Base-by-base conservation (phyloP, 1,284 basidiomycete species). In the Amylostereum chailletii region DNA sequence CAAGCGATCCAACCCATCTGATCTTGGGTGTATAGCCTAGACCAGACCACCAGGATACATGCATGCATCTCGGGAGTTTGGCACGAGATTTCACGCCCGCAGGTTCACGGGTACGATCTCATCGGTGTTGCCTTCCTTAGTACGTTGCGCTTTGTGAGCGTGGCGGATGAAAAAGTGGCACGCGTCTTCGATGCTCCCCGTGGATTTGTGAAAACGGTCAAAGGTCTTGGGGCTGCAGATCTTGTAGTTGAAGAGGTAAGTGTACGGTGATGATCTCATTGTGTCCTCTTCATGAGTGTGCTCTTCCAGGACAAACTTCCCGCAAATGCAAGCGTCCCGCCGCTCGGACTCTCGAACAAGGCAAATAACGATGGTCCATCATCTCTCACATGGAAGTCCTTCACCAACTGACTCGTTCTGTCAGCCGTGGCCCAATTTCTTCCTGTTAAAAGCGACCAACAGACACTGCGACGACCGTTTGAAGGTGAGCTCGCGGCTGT, bases 71-170 rank as follows among this genome's bases (percentile, higher is more conserved):
- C 59, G 6, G 38, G 68, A 55, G 56, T 57, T 46, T 97, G 94
- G 94, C 88, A 90, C 57, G 94, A 97, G 63, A 71, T 96, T 32
- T 79, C 79, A 31, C 81, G 94, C 11, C 94, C 94, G 29, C 94
- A 98, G 65, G 83, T 95, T 19, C 94, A 98, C 65, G 94, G 94
- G 4, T 96, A 97, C 64, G 92, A 96, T 60, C 71, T 96, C 42
- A 72, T 93, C n/a, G 84, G 84, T 52, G 83, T 79, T 1, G 79
- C 76, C 2, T 93, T 92, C 65, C 74, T 96, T 41, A 74, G 77
- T 51, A 69, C 87, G 0, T 69, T 92, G 41, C 81, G 79, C 27
- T 92, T 95, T 60, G 84, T 84, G 11, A 94, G 89, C 57, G 83
- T 89, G 42, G 90, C 90, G 5, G 94, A 97, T 60, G 94, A 97